These are phyloP conservation scores for Aspergillus hortae DNA, from an alignment of 2,329 filamentous ascomycete genomes.

Conservation along the genomic window DNA sequence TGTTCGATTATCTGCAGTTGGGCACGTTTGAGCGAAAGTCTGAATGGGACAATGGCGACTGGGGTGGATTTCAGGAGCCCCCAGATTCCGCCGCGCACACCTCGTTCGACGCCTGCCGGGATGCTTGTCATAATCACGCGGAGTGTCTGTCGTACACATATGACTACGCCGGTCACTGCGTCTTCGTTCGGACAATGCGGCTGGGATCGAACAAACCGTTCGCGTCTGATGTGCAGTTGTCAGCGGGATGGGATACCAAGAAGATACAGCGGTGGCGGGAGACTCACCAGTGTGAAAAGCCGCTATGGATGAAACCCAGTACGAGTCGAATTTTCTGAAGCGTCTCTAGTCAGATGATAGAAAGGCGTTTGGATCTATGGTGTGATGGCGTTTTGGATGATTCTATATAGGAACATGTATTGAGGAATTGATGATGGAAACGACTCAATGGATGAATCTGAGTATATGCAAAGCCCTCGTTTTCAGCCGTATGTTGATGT, in stretches of 20 bases:
- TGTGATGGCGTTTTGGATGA: too few species aligned
- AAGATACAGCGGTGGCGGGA: conserved; percentile 21
- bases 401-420: too few species aligned
- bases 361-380: not conserved
- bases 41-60: conserved; percentile 35
- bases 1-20: conserved; percentile 25
- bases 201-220: conserved; percentile 15
- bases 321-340: conserved; percentile 21
- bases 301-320: conserved; percentile 27
- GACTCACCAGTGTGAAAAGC: conserved; percentile 15
- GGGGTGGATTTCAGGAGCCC: conserved; percentile 26
- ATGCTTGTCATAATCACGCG: conserved; percentile 17
- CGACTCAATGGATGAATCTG: too few species aligned
- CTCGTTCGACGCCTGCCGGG: conserved; percentile 26
- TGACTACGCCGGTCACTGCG: conserved; percentile 16
- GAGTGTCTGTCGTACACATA: conserved; percentile 25
- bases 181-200: conserved; percentile 20
- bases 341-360: not conserved
- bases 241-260: conserved; percentile 24
- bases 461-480: too few species aligned
- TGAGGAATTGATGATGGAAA: too few species aligned
- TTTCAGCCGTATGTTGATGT: too few species aligned
- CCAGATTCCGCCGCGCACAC: conserved; percentile 23
- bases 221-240: conserved; percentile 9
- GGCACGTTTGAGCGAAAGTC: conserved; percentile 15